Percentiles rank a stretch among this genome's conserved stretches.
Conservation (phyloP, 257 asterid species). For the Echites panduratus region DNA sequence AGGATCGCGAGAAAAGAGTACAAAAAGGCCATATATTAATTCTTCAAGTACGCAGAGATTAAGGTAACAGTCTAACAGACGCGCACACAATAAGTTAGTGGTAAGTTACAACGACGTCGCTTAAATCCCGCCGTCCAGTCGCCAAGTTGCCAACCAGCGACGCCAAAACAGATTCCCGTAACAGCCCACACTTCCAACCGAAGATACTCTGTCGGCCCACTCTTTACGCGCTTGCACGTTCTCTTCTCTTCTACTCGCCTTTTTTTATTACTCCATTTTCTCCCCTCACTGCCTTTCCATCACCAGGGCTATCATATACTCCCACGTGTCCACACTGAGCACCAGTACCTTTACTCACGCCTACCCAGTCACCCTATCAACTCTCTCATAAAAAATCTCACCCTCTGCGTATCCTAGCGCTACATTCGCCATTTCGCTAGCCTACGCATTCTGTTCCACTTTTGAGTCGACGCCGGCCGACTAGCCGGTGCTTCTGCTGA, state of each 20-base stretch:
- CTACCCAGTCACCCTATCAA: conserved; percentile 26
- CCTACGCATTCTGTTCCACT: conserved; percentile 32
- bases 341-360: not conserved
- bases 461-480: conserved; percentile 33
- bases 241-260: conserved; percentile 30
- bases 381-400: conserved; percentile 23
- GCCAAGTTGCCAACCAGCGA: conserved; percentile 34
- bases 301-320: not conserved
- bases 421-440: conserved; percentile 34
- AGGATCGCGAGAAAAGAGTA: not conserved
- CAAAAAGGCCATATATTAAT: not conserved
- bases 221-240: conserved; percentile 59
- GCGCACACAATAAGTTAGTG: no score
- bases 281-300: not conserved
- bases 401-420: conserved; percentile 48
- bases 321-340: conserved; percentile 3
- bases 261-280: not conserved
- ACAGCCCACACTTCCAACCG: conserved; percentile 29
- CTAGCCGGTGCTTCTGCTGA: conserved; percentile 22
- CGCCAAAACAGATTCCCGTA: conserved; percentile 33
- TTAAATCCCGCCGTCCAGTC: conserved; percentile 10
- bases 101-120: conserved; percentile 17
- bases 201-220: conserved; percentile 42
- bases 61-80: not conserved
- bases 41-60: not conserved